Evolutionary conservation across 1,284 basidiomycete genomes (phyloP), one percentile per base, ranked within the genome.

Genomic region (Austropuccinia psidii): DNA sequence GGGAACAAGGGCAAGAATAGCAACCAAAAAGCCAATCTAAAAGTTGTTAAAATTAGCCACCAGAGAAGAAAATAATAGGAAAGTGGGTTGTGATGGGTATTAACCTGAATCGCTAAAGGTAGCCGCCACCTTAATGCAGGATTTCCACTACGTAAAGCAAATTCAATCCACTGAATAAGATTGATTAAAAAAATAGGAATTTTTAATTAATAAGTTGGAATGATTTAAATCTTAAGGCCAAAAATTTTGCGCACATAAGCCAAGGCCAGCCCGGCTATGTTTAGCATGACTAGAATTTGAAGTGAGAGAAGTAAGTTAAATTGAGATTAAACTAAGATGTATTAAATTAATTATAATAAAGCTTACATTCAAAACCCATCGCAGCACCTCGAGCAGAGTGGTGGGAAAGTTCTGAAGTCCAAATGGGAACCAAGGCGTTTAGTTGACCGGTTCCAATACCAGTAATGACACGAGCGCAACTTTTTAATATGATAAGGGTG

Each of bases 361-460:
- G 13, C 52, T 60, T 45, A 74, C 62, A 74, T 65, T 74, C 78
- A 66, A 79, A 76, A 6, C 76, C 78, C 33, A 80, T 76, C 29
- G 77, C 74, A 15, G 75, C 74, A 11, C 79, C 79, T 66, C 79
- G 73, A 13, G 75, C 75, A 47, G 75, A 74, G 61, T 79, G 78
- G 50, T 75, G 74, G 4, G 79, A 77, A 24, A 77, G 75, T 61
- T 80, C 80, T 13, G 78, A 78, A 6, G 75, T 75, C 75, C 79
- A 78, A 4, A 79, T 77, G 0, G 79, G 79, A 2, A 79, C 75
- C 61, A 80, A 76, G 13, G 77, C 76, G 58, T 79, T 79, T 27
- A 80, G 68, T n/a, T 76, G 74, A 4, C 79, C 79, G 1, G 78
- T 79, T 49, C 80, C 80, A 17, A 77, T 73, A 1, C 79, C 79